Conservation (phyloP, 2,329 filamentous ascomycete species). For the Phaeosphaeriaceae sp. region DNA sequence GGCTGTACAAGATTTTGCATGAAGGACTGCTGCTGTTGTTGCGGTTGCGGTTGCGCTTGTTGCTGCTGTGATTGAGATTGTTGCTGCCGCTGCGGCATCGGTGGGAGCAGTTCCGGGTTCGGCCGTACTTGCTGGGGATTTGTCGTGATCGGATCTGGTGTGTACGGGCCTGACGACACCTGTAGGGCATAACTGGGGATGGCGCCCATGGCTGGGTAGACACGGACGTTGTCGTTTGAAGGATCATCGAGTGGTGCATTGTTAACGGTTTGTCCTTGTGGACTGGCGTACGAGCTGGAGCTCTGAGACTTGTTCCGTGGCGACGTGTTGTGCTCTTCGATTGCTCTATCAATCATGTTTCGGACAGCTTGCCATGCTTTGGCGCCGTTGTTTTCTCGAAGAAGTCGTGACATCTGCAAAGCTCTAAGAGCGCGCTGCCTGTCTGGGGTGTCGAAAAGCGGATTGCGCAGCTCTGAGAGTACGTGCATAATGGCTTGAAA, state of each 20-base stretch:
- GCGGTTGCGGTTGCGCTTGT: neutral
- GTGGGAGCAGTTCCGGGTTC: slow-evolving; percentile 6
- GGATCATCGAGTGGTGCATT: slow-evolving; percentile 13
- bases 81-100: slow-evolving; percentile 15
- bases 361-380: slow-evolving; percentile 48
- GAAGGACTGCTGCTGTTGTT: slow-evolving; percentile 2
- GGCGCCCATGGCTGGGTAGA: slow-evolving; percentile 21
- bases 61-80: neutral
- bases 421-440: slow-evolving; percentile 44
- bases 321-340: slow-evolving; percentile 32
- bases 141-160: slow-evolving; percentile 3
- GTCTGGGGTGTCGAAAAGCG: slow-evolving; percentile 44
- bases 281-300: slow-evolving; percentile 24
- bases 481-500: slow-evolving; percentile 50
- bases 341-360: slow-evolving; percentile 47
- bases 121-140: slow-evolving; percentile 10
- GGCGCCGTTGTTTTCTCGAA: slow-evolving; percentile 43
- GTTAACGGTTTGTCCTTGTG: slow-evolving; percentile 5
- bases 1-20: neutral
- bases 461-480: slow-evolving; percentile 48
- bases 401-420: slow-evolving; percentile 38
- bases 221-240: slow-evolving; percentile 16
- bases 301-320: slow-evolving; percentile 21
- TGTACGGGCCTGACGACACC: slow-evolving; percentile 10
- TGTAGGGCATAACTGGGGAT: slow-evolving; percentile 24